A percentile compares a stretch with the other conserved stretches of the same genome.
Conservation (phyloP, 2,329 filamentous ascomycete species). For the Neocatenulostroma microsporum region DNA sequence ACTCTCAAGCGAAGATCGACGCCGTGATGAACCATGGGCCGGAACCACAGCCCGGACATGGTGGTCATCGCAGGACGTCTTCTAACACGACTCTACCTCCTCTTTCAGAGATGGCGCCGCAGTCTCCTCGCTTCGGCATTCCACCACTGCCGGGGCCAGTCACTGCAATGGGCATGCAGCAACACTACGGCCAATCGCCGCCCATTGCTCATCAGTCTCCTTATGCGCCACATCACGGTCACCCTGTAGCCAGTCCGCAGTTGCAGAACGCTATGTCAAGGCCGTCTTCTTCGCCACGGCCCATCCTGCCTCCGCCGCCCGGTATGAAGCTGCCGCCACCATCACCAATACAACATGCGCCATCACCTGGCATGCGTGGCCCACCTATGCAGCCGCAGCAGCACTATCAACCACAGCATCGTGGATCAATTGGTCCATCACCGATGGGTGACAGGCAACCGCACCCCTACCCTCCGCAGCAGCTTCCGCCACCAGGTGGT, state of each 20-base stretch:
- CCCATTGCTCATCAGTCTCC: conserved; percentile 31
- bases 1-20: conserved; percentile 29
- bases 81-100: conserved; percentile 28
- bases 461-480: conserved; percentile 19
- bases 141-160: conserved; percentile 18
- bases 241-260: conserved; percentile 26
- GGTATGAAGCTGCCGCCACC: conserved; percentile 27
- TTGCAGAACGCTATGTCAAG: conserved; percentile 24
- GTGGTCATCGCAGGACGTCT: conserved; percentile 21
- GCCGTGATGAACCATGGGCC: conserved; percentile 30
- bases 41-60: conserved; percentile 25
- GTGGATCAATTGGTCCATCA: conserved; percentile 15
- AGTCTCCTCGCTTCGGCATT: conserved; percentile 24
- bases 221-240: conserved; percentile 27
- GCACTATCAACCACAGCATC: conserved; percentile 20
- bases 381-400: conserved; percentile 28
- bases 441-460: conserved; percentile 11
- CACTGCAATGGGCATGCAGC: conserved; percentile 10
- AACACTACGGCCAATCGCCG: conserved; percentile 27
- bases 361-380: conserved; percentile 25
- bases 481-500: conserved; percentile 23
- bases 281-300: conserved; percentile 30
- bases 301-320: conserved; percentile 31
- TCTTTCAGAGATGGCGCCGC: conserved; percentile 29
- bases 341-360: conserved; percentile 21